Base-by-base conservation (phyloP, 139 green algal species). In the Chlorella sorokiniana region DNA sequence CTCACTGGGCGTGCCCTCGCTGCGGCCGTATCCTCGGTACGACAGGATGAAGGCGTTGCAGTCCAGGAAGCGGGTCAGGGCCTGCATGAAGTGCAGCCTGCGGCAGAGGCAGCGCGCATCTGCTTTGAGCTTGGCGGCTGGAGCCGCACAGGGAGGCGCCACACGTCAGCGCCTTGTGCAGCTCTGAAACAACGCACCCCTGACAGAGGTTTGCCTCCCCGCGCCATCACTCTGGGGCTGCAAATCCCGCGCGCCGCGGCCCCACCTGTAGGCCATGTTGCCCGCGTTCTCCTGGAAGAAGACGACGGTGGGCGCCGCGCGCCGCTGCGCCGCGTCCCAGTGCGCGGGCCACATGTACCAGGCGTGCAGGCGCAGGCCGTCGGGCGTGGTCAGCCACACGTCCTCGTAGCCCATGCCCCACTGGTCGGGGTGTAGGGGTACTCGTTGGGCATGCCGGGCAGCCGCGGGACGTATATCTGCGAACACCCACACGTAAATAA, bases 201-300 rank as follows among this genome's bases (percentile, higher is more conserved):
- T n/a, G n/a, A n/a, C n/a, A n/a, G n/a, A n/a, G n/a, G n/a, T n/a
- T n/a, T n/a, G n/a, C n/a, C n/a, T n/a, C n/a, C n/a, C n/a, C n/a
- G n/a, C n/a, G n/a, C n/a, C n/a, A n/a, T n/a, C n/a, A n/a, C n/a
- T n/a, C n/a, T n/a, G n/a, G n/a, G n/a, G n/a, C n/a, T n/a, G n/a
- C n/a, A n/a, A n/a, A 25, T 10, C 69, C 7, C 22, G 29, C 3
- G 27, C 40, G 25, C 38, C 18, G 6, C 64, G 18, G 23, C 16
- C 76, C 6, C 61, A 82, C 31, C 94, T 74, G 74, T 91, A 93
- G 4, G 89, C 87, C 93, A 97, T 97, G 90, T 95, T 95, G n/a
- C 94, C 94, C 7, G 94, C 94, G 76, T 97, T 97, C 76, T 97
- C 94, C 88, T 94, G 93, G 62, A 96, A 95, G 76, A 97, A 97